These are phyloP conservation scores for Sphaerulina populicola DNA, from an alignment of 2,329 filamentous ascomycete genomes.

Conservation along the genomic window DNA sequence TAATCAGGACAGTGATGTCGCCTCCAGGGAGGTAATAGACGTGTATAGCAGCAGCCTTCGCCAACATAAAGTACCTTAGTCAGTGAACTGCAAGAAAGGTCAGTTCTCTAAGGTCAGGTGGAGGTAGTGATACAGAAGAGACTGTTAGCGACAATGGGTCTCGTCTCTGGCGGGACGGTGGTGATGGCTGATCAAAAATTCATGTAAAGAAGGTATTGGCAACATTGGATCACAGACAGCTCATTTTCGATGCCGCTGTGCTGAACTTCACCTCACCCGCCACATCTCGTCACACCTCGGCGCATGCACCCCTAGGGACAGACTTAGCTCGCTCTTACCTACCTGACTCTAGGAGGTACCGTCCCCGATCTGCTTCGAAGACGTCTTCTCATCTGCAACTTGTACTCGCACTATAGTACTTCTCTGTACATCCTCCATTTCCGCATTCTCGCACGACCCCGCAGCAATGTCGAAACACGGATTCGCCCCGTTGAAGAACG, in stretches of 20 bases:
- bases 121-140: neutral
- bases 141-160: neutral
- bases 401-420: neutral
- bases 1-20: too few species aligned
- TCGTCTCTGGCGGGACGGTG: neutral
- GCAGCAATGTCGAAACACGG: constrained; percentile 30
- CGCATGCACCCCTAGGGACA: neutral
- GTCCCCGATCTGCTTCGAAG: neutral
- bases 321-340: neutral
- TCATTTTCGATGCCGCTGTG: neutral
- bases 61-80: too few species aligned
- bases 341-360: too few species aligned
- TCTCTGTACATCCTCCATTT: neutral
- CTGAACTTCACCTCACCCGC: neutral
- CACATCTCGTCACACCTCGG: neutral
- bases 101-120: too few species aligned
- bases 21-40: neutral
- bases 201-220: neutral
- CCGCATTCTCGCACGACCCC: neutral
- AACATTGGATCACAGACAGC: neutral
- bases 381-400: constrained; percentile 2
- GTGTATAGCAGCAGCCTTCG: neutral
- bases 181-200: too few species aligned
- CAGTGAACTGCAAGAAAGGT: neutral
- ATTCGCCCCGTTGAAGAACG: constrained; percentile 84